These are phyloP conservation scores for Fusarium begoniae DNA, from an alignment of 2,329 filamentous ascomycete species.

Conservation along the genomic window DNA sequence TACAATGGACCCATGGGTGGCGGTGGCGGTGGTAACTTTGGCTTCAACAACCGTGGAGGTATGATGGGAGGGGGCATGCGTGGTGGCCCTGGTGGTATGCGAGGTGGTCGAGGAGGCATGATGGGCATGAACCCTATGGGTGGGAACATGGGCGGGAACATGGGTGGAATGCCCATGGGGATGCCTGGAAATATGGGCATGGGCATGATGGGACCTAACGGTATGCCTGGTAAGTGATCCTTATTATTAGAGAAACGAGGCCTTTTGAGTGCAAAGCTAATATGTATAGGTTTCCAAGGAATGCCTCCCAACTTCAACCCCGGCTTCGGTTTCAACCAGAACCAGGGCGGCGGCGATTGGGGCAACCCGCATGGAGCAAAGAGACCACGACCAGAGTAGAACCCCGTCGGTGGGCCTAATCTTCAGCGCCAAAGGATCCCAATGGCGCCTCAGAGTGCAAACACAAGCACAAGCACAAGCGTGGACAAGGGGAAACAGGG, in stretches of 20 bases:
- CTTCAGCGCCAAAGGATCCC: background rate
- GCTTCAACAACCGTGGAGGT: slow-evolving; percentile 58
- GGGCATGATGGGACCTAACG: slow-evolving; percentile 63
- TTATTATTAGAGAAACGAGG: background rate
- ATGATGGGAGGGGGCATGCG: slow-evolving; percentile 57
- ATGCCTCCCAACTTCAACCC: slow-evolving; percentile 78
- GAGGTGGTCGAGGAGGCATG: slow-evolving; percentile 60
- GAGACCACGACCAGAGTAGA: slow-evolving; percentile 76
- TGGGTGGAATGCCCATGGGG: slow-evolving; percentile 61
- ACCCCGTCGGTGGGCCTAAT: background rate
- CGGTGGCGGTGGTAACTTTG: slow-evolving; percentile 59
- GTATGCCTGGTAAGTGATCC: slow-evolving; percentile 49
- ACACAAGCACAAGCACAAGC: background rate
- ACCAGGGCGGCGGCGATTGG: slow-evolving; percentile 63
- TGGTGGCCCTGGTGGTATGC: slow-evolving; percentile 60
- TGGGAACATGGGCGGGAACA: slow-evolving; percentile 52
- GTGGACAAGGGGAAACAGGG: background rate
- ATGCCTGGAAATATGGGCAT: slow-evolving; percentile 68
- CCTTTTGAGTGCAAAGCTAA: slow-evolving; percentile 30
- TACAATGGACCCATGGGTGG: slow-evolving; percentile 63
- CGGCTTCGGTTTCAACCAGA: slow-evolving; percentile 70
- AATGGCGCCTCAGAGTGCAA: background rate
- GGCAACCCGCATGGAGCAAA: slow-evolving; percentile 87
- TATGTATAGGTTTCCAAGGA: slow-evolving; percentile 67
- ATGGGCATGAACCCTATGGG: slow-evolving; percentile 59